A percentile compares a stretch with the other conserved stretches of the same genome.
Conservation (phyloP, 768 basidiomycete genomes). For the Phlegmacium glaucopus region DNA sequence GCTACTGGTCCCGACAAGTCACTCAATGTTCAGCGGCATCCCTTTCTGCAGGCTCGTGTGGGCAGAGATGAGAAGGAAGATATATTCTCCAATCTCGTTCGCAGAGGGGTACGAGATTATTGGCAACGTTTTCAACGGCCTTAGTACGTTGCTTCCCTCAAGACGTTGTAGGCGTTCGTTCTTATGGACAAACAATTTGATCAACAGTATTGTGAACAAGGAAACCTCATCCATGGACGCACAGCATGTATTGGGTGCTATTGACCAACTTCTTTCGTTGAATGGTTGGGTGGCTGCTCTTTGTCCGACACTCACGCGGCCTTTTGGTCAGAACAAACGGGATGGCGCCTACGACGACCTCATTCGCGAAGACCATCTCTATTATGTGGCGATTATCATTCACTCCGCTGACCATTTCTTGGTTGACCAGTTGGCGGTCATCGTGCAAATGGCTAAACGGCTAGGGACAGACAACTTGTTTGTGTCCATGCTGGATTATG, state of each 20-base stretch:
- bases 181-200: not conserved
- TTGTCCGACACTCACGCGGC: slow-evolving; percentile 90
- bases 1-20: slow-evolving; percentile 64
- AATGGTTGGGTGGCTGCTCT: slow-evolving; percentile 98
- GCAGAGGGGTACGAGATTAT: slow-evolving; percentile 78
- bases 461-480: slow-evolving; percentile 89
- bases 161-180: not conserved
- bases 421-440: slow-evolving; percentile 96
- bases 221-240: slow-evolving; percentile 89
- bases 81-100: slow-evolving; percentile 70
- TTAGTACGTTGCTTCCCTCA: slow-evolving; percentile 55
- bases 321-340: slow-evolving; percentile 88
- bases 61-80: slow-evolving; percentile 85
- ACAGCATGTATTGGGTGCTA: slow-evolving; percentile 83
- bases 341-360: slow-evolving; percentile 90
- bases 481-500: slow-evolving; percentile 97
- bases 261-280: slow-evolving; percentile 91
- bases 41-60: slow-evolving; percentile 84
- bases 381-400: slow-evolving; percentile 92
- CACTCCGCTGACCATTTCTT: slow-evolving; percentile 99
- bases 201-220: slow-evolving; percentile 63
- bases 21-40: slow-evolving; percentile 85
- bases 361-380: slow-evolving; percentile 75
- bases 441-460: slow-evolving; percentile 91
- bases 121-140: slow-evolving; percentile 93